Evolutionary conservation across 805 yeast species (phyloP), one percentile per base, ranked within the genome.

Genomic region (Pichia cephalocereana): DNA sequence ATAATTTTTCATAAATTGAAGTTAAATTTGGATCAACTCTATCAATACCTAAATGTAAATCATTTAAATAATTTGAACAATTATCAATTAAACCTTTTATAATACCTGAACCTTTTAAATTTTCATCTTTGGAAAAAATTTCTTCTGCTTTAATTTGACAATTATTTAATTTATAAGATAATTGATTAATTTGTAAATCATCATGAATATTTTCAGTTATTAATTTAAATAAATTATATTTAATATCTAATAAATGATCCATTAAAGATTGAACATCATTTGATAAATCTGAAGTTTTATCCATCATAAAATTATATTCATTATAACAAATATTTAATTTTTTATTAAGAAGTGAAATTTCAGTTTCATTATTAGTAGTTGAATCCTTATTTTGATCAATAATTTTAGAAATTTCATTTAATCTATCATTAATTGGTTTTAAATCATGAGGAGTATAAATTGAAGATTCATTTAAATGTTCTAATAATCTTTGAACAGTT

Each of bases 371-470:
- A 27, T 28, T 23, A 23, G 26, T 4, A 23, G 3, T 23, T 23
- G 23, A 19, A 19, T 46, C 4, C 23, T 54, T 58, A 30, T 55
- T 55, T 37, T 51, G 54, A 36, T 53, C 52, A 64, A 72, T 45
- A 50, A 88, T 87, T 18, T 65, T 68, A 44, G 72, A 67, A 46
- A 91, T 85, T 56, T 88, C 95, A 42, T 69, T 70, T 50, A 93
- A 70, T 52, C 98, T 76, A 46, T 74, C 78, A 50, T 78, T 72
- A 45, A 93, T 85, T 2, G 96, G 95, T 51, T 72, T 69, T 54
- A 89, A 74, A 63, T 93, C 99, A 56, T 84, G 86, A 48, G 78
- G 79, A 1, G 97, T 89, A 65, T 82, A 91, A 19, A 86, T 87
- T 47, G 80, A 81, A 44, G 86, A 78, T 61, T 86, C 96, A 54